These are phyloP conservation scores for Chlorella ohadii DNA, from an alignment of 139 green algal species.

Conservation along the genomic window DNA sequence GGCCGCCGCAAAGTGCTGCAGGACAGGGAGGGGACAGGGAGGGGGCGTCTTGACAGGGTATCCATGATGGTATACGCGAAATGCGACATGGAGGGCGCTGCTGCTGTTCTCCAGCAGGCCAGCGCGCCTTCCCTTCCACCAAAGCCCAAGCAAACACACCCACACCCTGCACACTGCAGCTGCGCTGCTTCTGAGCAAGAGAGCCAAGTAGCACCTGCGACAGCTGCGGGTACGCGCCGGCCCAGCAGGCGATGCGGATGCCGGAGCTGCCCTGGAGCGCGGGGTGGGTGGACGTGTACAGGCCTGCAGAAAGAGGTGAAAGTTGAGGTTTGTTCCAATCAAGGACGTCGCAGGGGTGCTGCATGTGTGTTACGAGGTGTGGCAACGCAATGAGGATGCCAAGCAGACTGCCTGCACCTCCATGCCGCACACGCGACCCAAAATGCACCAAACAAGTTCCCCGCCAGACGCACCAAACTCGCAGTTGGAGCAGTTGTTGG, in stretches of 20 bases:
- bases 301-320: conserved; percentile 36
- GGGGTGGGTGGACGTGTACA: conserved; percentile 72
- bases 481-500: conserved; percentile 47
- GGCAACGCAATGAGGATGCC: too few relatives aligned
- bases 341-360: background rate
- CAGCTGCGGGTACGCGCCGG: conserved; percentile 62
- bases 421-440: too few relatives aligned
- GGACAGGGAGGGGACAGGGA: background rate
- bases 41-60: too few relatives aligned
- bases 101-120: background rate
- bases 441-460: too few relatives aligned
- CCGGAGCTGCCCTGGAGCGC: conserved; percentile 48
- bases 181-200: too few relatives aligned
- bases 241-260: conserved; percentile 67
- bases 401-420: too few relatives aligned
- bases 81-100: too few relatives aligned
- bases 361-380: too few relatives aligned
- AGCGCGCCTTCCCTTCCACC: background rate
- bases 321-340: too few relatives aligned
- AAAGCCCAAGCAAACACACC: background rate
- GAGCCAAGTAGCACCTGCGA: too few relatives aligned
- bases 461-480: conserved; percentile 51
- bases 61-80: too few relatives aligned
- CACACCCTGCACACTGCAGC: background rate
- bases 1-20: conserved; percentile 61